These are phyloP conservation scores for Hymenoscyphus linearis DNA, from an alignment of 2,329 filamentous ascomycete species.

Conservation along the genomic window DNA sequence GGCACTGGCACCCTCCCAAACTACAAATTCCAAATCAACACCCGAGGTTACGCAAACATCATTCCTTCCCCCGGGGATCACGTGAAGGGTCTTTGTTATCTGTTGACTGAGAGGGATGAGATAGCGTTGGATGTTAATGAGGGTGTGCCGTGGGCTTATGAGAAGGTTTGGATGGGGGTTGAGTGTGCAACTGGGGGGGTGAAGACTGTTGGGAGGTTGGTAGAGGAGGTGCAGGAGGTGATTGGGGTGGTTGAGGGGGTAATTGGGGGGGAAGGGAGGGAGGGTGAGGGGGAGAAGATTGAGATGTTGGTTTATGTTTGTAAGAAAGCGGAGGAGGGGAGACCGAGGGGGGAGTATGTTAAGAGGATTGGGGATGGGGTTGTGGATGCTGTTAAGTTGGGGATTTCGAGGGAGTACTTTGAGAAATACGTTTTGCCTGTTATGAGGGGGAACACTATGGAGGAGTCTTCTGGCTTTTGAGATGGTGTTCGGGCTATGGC, in stretches of 20 bases:
- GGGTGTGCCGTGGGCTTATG: constrained; percentile 57
- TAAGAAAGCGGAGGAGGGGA: constrained; percentile 34
- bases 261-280: constrained; percentile 24
- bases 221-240: constrained; percentile 45
- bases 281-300: constrained; percentile 18
- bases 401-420: constrained; percentile 48
- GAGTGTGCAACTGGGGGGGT: constrained; percentile 13
- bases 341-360: constrained; percentile 53
- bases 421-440: constrained; percentile 37
- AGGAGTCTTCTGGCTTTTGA: not conserved
- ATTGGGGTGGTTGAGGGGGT: constrained; percentile 49
- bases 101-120: constrained; percentile 46
- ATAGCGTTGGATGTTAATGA: constrained; percentile 49
- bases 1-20: constrained; percentile 47
- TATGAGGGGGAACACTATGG: constrained; percentile 12
- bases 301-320: constrained; percentile 58
- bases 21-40: constrained; percentile 63
- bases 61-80: constrained; percentile 13
- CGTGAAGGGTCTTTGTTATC: constrained; percentile 51
- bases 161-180: constrained; percentile 44
- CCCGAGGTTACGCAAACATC: constrained; percentile 63
- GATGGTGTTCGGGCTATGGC: too few species aligned
- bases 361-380: constrained; percentile 60
- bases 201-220: constrained; percentile 53
- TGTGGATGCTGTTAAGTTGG: constrained; percentile 48